Evolutionary conservation across 1,284 basidiomycete genomes (phyloP), one percentile per base, ranked within the genome.

Genomic region (Leccinum pachyderme): DNA sequence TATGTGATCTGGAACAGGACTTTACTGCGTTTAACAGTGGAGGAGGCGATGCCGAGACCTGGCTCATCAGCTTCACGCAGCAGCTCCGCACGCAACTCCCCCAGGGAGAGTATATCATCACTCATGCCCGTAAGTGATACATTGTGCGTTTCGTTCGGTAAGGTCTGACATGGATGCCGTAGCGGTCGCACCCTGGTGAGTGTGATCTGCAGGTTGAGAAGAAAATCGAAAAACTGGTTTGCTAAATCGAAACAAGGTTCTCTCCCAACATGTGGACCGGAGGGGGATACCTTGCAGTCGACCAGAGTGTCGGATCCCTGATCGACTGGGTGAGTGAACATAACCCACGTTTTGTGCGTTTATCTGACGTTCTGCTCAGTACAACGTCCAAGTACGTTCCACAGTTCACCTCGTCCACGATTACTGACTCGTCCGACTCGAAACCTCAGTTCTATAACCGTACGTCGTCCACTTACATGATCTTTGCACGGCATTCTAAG

Each of bases 381-480:
- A 80, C 62, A 80, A 80, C 48, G 64, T 80, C 41, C 77, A 79
- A 65, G 76, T 77, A 48, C 44, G 59, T 25, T 24, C 32, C 24
- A 53, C n/a, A 24, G 25, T 43, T 35, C 9, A 24, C 15, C n/a
- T 47, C 12, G 12, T 24, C 39, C 11, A 28, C n/a, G 3, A 29
- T 47, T 31, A 2, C 28, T 31, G 7, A 27, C 46, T 47, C n/a
- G 6, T 47, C 46, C 4, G 46, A 31, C n/a, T 31, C 0, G 2
- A 47, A 13, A 47, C 7, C 4, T 31, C 2, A 85, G 77, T 86
- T 86, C 71, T 86, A 86, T 67, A 86, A 87, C 63, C 83, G 83
- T 84, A 58, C 61, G 76, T 69, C 39, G 22, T 2, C 13, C 2
- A 24, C 13, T n/a, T 41, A 27, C 28, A 48, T 32, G 25, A 45